Conservation (phyloP, 352 stramenopile species). For the Globisporangium sylvaticum region DNA sequence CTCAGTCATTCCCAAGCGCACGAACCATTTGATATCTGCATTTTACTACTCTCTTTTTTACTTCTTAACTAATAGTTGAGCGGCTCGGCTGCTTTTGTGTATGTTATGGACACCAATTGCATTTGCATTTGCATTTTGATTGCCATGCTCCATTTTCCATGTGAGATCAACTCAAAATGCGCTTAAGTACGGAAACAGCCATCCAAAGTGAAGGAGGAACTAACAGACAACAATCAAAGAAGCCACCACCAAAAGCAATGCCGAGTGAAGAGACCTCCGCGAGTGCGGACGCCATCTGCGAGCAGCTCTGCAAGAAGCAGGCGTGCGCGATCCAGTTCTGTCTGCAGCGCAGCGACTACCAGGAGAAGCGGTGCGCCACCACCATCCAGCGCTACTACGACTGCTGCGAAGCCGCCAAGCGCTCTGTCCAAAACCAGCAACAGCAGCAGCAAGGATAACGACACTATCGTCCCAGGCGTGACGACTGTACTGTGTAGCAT, state of each 20-base stretch:
- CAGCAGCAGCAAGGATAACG: slow-evolving; percentile 14
- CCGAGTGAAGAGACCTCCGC: neutral
- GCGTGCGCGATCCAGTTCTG: slow-evolving; percentile 83
- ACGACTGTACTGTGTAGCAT: neutral
- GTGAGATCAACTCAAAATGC: neutral
- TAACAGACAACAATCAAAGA: neutral
- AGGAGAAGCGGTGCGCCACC: slow-evolving; percentile 60
- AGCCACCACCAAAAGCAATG: slow-evolving; percentile 1
- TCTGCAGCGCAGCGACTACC: slow-evolving; percentile 66
- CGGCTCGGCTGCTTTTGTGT: slow-evolving; percentile 5
- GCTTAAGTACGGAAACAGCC: slow-evolving; percentile 5
- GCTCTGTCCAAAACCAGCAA: slow-evolving; percentile 10
- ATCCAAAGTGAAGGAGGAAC: neutral
- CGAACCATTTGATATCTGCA: slow-evolving; percentile 1
- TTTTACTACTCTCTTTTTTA: slow-evolving; percentile 1
- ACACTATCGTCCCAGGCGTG: neutral
- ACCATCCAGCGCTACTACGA: slow-evolving; percentile 71
- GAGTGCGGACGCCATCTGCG: slow-evolving; percentile 27
- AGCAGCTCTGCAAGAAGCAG: slow-evolving; percentile 63
- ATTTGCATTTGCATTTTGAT: neutral
- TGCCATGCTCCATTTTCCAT: neutral
- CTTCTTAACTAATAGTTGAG: slow-evolving; percentile 4
- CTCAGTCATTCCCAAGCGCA: neutral
- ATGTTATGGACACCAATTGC: neutral
- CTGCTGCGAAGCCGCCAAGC: slow-evolving; percentile 55